Base-by-base conservation (phyloP, 139 green algal species). In the Nannochloris sp. region DNA sequence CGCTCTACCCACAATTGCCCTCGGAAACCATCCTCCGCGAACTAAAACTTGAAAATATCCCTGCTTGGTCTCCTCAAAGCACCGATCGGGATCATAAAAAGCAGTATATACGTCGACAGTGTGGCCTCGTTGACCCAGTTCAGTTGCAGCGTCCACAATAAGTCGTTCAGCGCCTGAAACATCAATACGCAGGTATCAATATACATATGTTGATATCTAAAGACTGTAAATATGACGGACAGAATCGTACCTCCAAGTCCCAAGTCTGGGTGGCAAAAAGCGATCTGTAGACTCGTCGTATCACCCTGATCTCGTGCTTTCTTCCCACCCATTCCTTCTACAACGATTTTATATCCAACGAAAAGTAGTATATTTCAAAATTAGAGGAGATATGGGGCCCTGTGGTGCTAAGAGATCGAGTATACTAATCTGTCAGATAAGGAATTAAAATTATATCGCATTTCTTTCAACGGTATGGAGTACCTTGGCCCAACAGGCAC, bases 181-280 rank as follows among this genome's bases (percentile, higher is more conserved):
- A 6, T 30, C 13, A 23, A 11, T 30, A 58, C 12, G 11, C 49
- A 51, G 23, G 11, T 28, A 14, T 14, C 57, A 20, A 43, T 57
- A 28, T 23, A 29, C 11, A 49, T 36, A 26, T 45, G 37, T 20
- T 20, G 49, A 28, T 56, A 11, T 10, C 10, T 28, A 56, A 56
- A 56, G 49, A 25, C 11, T 6, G 23, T 16, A 56, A 6, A 56
- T 10, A 17, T 20, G 6, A 11, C 14, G 13, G 49, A 12, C 17
- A 28, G 14, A 20, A 28, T 56, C 74, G 59, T 68, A 82, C 79
- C 91, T 40, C 89, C 89, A 1, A 97, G 61, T 0, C 91, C 91
- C 17, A 97, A 71, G 62, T 97, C 91, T 28, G 91, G 91, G 70
- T 97, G 91, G 8, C 84, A 76, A 59, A 97, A 96, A 2, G 91